These are phyloP conservation scores for Penstemon barbatus DNA, from an alignment of 257 asterid species.

Conservation along the genomic window DNA sequence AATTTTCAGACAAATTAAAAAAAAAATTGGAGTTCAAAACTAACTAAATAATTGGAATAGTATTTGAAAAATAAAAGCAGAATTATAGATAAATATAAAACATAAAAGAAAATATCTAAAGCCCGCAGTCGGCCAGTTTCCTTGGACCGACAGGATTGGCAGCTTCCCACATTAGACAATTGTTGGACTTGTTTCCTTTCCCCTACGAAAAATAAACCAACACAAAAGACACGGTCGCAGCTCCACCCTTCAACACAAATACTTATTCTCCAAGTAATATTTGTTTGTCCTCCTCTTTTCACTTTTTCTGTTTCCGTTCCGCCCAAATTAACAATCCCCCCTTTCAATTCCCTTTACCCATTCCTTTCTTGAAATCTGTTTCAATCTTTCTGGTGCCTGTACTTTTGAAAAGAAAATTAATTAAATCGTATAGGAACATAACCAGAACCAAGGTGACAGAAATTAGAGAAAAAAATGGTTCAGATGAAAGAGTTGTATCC, in stretches of 20 bases:
- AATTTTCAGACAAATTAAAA: no score
- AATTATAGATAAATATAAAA: no score
- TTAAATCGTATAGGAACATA: conserved; percentile 12
- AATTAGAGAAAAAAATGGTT: conserved; percentile 47
- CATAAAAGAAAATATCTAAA: no score
- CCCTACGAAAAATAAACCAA: no score
- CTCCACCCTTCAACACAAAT: background rate
- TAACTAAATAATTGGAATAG: no score
- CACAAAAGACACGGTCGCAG: no score
- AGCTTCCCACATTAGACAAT: no score
- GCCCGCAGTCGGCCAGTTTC: no score
- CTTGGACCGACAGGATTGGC: no score
- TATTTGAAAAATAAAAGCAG: no score
- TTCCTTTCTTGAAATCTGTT: conserved; percentile 8
- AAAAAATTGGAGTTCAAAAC: no score
- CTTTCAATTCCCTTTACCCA: background rate
- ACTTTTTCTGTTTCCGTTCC: background rate
- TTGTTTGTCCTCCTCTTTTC: background rate
- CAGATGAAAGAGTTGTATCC: conserved; percentile 94
- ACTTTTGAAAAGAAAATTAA: background rate
- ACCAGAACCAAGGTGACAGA: background rate
- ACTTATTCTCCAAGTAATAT: background rate
- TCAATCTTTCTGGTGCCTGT: conserved; percentile 1
- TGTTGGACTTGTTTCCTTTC: no score
- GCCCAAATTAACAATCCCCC: conserved; percentile 15